phyloP scores from a whole-genome alignment of 768 basidiomycete species.

The Suillus bovinus region DNA sequence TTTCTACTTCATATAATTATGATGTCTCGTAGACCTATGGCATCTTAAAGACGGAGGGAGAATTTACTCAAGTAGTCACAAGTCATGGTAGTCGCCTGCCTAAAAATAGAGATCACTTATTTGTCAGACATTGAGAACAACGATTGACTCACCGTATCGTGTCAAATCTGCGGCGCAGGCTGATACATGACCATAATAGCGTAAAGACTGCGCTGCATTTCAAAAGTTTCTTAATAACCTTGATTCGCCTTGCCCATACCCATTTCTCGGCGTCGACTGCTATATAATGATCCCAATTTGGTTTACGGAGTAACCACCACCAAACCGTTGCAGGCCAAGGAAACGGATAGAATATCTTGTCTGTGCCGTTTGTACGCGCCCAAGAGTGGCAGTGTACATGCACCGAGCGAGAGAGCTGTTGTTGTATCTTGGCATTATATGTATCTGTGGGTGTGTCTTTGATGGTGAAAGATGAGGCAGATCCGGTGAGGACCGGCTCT shows the following conservation, averaged over 20 bases:
- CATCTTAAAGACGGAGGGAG: neutral
- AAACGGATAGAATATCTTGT: neutral
- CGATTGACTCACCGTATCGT: neutral
- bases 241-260: conserved; percentile 17
- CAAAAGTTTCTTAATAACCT: conserved; percentile 8
- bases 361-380: neutral
- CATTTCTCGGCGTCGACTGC: conserved; percentile 19
- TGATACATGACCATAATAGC: conserved; percentile 12
- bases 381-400: neutral
- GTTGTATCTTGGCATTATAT: neutral
- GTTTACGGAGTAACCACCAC: neutral
- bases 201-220: conserved; percentile 7
- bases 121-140: neutral
- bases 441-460: neutral
- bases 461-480: neutral
- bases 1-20: neutral
- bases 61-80: neutral
- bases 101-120: neutral
- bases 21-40: neutral
- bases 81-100: neutral
- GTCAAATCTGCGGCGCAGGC: neutral
- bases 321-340: neutral
- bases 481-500: neutral
- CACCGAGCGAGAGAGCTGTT: neutral
- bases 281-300: neutral